Base-by-base conservation (phyloP, 306 rosid species). In the Benincasa hispida region DNA sequence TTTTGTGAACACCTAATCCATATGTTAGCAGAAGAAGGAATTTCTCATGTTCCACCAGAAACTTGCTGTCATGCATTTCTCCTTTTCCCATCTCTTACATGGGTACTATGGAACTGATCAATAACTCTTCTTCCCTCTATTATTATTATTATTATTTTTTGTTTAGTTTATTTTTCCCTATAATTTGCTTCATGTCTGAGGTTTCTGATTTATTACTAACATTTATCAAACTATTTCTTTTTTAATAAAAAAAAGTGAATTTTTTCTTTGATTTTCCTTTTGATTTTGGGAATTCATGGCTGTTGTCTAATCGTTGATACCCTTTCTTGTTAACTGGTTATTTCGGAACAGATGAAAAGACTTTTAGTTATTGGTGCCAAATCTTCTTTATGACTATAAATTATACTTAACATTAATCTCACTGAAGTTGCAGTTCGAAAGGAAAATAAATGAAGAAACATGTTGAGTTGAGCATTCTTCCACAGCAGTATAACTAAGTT, bases 1-100 rank as follows among this genome's bases (percentile, higher is more conserved):
- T 19, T 19, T 66, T 66, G 24, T 65, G 72, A 65, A 65, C 28
- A 65, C 10, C 21, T 65, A 34, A n/a, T 3, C 50, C 72, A 35
- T 65, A 67, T 11, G 53, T 4, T 67, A 67, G 32, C 74, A 4
- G 32, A 11, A 66, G 73, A 21, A 39, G 53, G 27, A 67, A 67
- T n/a, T 41, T 67, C 32, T 67, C 74, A 42, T 67, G 74, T 67
- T 67, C 54, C 34, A 67, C 74, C 74, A 67, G 32, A 67, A 67
- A 9, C 35, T 67, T 41, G 21, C 34, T 34, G 72, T 67, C 74
- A 41, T 41, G 74, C 74, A 67, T 21, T 67, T n/a, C 28, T n/a
- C 32, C 53, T 63, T 35, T 41, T 66, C 18, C 53, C 53, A 61
- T 30, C 42, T 28, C 5, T 27, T 61, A 6, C 68, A 61, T 58